Base-by-base conservation (phyloP, 2,329 filamentous ascomycete genomes). In the Trichoderma aggressivum region DNA sequence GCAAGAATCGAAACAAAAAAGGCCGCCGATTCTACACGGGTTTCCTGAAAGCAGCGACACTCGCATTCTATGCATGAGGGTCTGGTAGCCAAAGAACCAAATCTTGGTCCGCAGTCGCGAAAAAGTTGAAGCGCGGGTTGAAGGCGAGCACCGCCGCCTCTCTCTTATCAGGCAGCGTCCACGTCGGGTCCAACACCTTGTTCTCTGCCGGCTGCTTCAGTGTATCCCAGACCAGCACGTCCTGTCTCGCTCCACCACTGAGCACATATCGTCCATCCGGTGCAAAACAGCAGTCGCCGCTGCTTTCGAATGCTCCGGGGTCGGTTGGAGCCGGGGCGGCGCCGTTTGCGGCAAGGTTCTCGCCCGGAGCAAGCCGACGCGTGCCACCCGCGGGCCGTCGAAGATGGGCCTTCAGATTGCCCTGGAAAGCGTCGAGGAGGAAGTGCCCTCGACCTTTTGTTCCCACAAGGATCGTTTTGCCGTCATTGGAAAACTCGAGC, bases 401-500 rank as follows among this genome's bases (percentile, higher is more conserved):
- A 70, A 94, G 85, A 79, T 92, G 94, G 11, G 92, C 91, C 77
- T 91, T 93, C 26, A 98, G 81, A 7, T 86, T 87, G 50, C 95
- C 96, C 55, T 93, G 90, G 79, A 98, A 98, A 1, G 95, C 93
- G 79, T 99, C 96, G n/a, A 99, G 85, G 3, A 99, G 84, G 77
- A 96, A 97, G 80, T 99, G 96, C 0, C 94, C 94, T 65, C 87
- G 87, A 7, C 92, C 93, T 62, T 91, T 93, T 2, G 95, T 98
- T 16, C 92, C 93, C 21, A 99, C 81, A 6, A 99, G 86, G 61
- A 99, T 82, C 72, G 89, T 89, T 78, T 97, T 97, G 21, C 96
- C 96, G 77, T 99, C 96, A 77, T 99, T 99, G 71, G 93, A 96
- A 79, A 99, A 98, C 77, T 97, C 94, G 55, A 99, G 86, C 75